These are phyloP conservation scores for Aspergillus oerlinghausenensis DNA, from an alignment of 2,329 filamentous ascomycete species.

Conservation along the genomic window DNA sequence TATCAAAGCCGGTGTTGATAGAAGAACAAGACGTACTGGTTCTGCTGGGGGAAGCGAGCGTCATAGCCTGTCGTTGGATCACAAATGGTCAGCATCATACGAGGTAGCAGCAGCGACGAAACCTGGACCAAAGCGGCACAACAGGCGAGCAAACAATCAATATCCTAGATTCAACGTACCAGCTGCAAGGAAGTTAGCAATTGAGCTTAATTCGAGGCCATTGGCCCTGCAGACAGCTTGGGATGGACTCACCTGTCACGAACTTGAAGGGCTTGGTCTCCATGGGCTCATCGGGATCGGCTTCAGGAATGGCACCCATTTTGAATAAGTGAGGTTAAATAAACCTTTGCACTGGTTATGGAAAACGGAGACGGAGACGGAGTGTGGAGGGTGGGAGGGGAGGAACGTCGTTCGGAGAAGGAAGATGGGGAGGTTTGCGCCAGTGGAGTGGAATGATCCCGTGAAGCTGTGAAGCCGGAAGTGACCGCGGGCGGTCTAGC, in stretches of 20 bases:
- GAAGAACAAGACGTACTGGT: slow-evolving; percentile 47
- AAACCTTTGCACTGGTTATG: slow-evolving; percentile 11
- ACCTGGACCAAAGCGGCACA: slow-evolving; percentile 6
- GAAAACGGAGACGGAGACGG: slow-evolving; percentile 6
- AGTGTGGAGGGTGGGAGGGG: slow-evolving; percentile 18
- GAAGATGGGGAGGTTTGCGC: slow-evolving; percentile 27
- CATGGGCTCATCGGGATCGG: slow-evolving; percentile 66
- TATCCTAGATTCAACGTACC: slow-evolving; percentile 38
- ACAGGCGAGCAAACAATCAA: slow-evolving; percentile 8
- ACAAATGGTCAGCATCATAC: slow-evolving; percentile 28
- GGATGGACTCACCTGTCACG: slow-evolving; percentile 76
- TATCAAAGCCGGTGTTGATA: not conserved
- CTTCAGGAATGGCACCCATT: slow-evolving; percentile 71
- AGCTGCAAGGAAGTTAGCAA: slow-evolving; percentile 44
- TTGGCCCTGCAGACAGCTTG: slow-evolving; percentile 15
- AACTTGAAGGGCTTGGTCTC: slow-evolving; percentile 99
- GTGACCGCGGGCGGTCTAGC: slow-evolving; percentile 37
- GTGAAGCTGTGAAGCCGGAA: slow-evolving; percentile 34
- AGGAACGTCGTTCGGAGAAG: slow-evolving; percentile 20
- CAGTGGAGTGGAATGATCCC: slow-evolving; percentile 25
- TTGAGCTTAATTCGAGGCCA: slow-evolving; percentile 27
- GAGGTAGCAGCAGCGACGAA: slow-evolving; percentile 7
- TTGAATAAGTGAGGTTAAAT: slow-evolving; percentile 44
- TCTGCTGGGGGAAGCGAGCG: slow-evolving; percentile 97
- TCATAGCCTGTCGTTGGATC: slow-evolving; percentile 71